Evolutionary conservation across 2,329 filamentous ascomycete species (phyloP).

Genomic region (Sordariomycetes sp.): DNA sequence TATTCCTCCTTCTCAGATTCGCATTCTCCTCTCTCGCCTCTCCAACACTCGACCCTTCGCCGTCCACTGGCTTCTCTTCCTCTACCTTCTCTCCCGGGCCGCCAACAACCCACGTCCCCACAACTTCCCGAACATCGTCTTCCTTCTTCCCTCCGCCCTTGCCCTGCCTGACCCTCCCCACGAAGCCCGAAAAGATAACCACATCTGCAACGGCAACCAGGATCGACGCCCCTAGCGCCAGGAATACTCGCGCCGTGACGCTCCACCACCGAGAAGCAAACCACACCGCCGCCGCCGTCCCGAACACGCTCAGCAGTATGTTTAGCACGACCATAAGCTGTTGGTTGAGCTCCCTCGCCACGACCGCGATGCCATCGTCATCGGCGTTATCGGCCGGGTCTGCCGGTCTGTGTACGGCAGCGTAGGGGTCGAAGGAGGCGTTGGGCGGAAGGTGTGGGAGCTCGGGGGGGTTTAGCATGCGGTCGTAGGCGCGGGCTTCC

Average conservation of each 20-base stretch:
- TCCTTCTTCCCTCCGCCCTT: slow-evolving; percentile 50
- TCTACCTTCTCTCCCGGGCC: slow-evolving; percentile 19
- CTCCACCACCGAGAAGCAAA: slow-evolving; percentile 69
- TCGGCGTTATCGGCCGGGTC: slow-evolving; percentile 33
- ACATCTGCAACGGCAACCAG: slow-evolving; percentile 68
- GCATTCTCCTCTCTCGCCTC: neutral
- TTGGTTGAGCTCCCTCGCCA: slow-evolving; percentile 62
- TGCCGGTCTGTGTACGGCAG: slow-evolving; percentile 20
- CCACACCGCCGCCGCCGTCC: slow-evolving; percentile 69
- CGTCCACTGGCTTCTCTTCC: slow-evolving; percentile 7
- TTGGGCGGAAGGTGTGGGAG: neutral
- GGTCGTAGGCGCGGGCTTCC: slow-evolving; percentile 72
- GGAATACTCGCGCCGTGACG: slow-evolving; percentile 55
- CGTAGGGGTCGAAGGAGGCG: slow-evolving; percentile 12
- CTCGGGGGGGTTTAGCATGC: slow-evolving; percentile 57
- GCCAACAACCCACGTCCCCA: slow-evolving; percentile 61
- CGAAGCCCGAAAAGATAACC: slow-evolving; percentile 64
- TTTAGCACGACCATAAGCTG: slow-evolving; percentile 81
- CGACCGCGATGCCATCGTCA: slow-evolving; percentile 52
- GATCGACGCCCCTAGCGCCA: slow-evolving; percentile 60
- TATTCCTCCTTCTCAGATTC: slow-evolving; percentile 3
- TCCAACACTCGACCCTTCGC: slow-evolving; percentile 6
- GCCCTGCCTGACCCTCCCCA: slow-evolving; percentile 59
- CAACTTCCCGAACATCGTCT: slow-evolving; percentile 57
- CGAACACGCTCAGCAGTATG: slow-evolving; percentile 75